A percentile compares a stretch with the other conserved stretches of the same genome.
phyloP scores from a whole-genome alignment of 139 green algal genomes.

The Haematococcus lacustris region DNA sequence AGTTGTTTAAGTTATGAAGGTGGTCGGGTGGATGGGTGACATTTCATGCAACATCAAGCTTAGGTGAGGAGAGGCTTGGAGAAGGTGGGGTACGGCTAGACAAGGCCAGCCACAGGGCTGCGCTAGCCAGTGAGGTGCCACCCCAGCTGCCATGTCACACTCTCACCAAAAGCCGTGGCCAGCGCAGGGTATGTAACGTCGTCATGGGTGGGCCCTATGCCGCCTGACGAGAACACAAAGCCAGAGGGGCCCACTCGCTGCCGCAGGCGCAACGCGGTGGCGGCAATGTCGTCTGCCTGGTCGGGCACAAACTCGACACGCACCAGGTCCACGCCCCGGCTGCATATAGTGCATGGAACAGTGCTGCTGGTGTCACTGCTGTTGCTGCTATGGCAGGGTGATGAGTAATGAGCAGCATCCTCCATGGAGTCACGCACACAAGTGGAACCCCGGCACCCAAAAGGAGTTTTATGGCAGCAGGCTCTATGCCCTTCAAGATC shows the following conservation, averaged over 20 bases:
- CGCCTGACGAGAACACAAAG: conserved; percentile 68
- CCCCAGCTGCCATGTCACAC: not conserved
- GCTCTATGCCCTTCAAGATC: too few species aligned
- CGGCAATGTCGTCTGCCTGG: conserved; percentile 47
- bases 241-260: conserved; percentile 46
- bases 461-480: too few species aligned
- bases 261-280: conserved; percentile 36
- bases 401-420: too few species aligned
- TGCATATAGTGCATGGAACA: conserved; percentile 7
- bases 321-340: conserved; percentile 65
- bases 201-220: conserved; percentile 79
- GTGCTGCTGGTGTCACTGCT: not conserved
- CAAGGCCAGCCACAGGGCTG: not conserved
- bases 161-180: conserved; percentile 17
- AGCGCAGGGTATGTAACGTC: conserved; percentile 69
- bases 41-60: not conserved
- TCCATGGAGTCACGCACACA: too few species aligned
- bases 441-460: too few species aligned
- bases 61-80: too few species aligned
- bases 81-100: too few species aligned
- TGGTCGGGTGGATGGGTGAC: too few species aligned
- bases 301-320: conserved; percentile 62
- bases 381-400: not conserved
- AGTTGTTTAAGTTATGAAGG: too few species aligned
- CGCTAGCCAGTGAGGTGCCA: not conserved